Evolutionary conservation across 2,329 filamentous ascomycete genomes (phyloP), one percentile per base, ranked within the genome.

Genomic region (Fusarium acutatum): DNA sequence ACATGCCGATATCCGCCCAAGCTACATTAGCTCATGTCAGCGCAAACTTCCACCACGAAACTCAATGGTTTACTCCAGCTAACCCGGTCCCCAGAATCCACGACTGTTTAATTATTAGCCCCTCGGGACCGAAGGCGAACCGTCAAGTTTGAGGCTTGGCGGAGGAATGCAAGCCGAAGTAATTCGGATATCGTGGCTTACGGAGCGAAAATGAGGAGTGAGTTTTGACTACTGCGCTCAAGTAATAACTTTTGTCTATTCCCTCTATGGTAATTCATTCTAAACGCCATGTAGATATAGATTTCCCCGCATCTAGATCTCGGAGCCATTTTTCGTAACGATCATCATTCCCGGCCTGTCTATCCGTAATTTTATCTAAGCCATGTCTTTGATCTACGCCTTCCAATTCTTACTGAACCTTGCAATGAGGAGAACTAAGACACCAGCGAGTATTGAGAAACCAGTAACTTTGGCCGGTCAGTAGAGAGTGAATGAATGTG

Each of bases 381-480:
- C 24, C 28, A 49, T n/a, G 9, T 43, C 28, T 57, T 34, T 50
- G 47, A 3, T 49, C 50, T 53, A 72, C 24, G 64, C 63, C 34
- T 63, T 77, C 76, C 75, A 78, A 15, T 6, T 72, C 30, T 65
- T 73, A 6, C 75, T 74, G 13, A 75, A 67, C 7, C 67, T 67
- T 8, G 76, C 71, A 26, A 78, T 77, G 4, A 69, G 54, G 1
- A 78, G 54, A 6, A 78, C 65, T 4, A 74, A 35, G 9, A 54
- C n/a, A 9, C 73, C 76, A 0, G 64, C 69, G 12, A 71, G 32
- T 0, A 77, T n/a, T 15, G 74, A 67, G 9, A 61, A 50, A 3
- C 34, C 38, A 8, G 73, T 63, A n/a, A 64, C 76, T 78, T 43
- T 17, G 4, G 3, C 7, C 2, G 2, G 60, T 77, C 22, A 73